Base-by-base conservation (phyloP, 2,329 filamentous ascomycete genomes). In the Fusarium dimerum region DNA sequence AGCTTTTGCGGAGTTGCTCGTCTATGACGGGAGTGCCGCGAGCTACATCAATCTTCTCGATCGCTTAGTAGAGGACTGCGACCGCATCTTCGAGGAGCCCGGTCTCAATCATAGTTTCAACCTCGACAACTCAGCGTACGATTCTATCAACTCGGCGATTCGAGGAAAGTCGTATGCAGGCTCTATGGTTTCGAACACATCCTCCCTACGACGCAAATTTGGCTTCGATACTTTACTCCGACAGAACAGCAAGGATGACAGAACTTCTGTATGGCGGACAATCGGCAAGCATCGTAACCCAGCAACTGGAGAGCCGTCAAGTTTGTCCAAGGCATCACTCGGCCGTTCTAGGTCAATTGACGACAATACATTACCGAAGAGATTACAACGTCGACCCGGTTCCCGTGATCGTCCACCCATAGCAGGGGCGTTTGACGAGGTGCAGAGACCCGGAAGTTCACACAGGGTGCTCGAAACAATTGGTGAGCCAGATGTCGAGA, bases 31-130 rank as follows among this genome's bases (percentile, higher is more conserved):
- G 7, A 85, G 87, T 55, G 85, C 92, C 2, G 86, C 90, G 53
- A 83, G 92, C 57, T 94, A 93, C 68, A 92, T 97, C 61, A 94
- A 93, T 50, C 76, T 97, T 13, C 78, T 97, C 43, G 92, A 97
- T 72, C 85, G 90, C 17, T 81, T 97, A 18, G 91, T 97, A 0
- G 90, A 96, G 57, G 92, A 96, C 66, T 91, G 89, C 56, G 90
- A 96, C 50, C 84, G 85, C 30, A 86, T 97, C n/a, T 96, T 96
- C 63, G 89, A 92, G 47, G 85, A 89, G 53, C 65, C 74, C 5
- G 70, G 70, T 51, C 52, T 75, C 47, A 71, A 73, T 17, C 71
- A 79, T 50, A 71, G 76, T 48, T 71, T 72, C 61, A 67, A 61
- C 38, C 62, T 71, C 15, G 67, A 68, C 34, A 65, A 74, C 50